Evolutionary conservation across 257 asterid species (phyloP), one percentile per base, ranked within the genome.

Genomic region (Parsonsia alboflavescens): DNA sequence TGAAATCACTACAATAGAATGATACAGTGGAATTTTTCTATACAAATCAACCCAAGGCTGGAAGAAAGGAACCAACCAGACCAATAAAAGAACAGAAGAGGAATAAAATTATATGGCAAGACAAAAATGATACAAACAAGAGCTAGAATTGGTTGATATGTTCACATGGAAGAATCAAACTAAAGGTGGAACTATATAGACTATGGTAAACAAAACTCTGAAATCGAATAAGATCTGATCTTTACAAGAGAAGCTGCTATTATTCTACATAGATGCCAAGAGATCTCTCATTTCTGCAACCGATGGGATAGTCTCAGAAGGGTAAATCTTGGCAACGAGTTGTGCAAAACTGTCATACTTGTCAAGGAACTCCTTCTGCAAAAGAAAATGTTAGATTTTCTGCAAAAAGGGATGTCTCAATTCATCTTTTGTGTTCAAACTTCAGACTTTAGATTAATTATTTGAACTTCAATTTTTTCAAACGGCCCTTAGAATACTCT

Each of bases 321-420:
- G 96, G 87, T 95, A 95, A 77, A 92, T 78, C 83, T 86, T 95
- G 16, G 84, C 82, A 66, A 92, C 97, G 63, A 95, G 89, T 71
- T 89, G 96, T 28, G 88, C 90, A 83, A 95, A 95, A 59, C 93
- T 89, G 44, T 83, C 90, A 22, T 95, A 95, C 87, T 95, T 95
- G 84, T 89, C 96, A 26, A 95, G 89, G 75, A 95, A 95, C 83
- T 95, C 99, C 75, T 85, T 84, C 99, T 92, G 97, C 63, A 83
- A 33, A 70, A 12, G 15, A 21, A 44, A 45, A 52, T 30, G 33
- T 24, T 36, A 59, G 68, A 56, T 71, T 48, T 46, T 46, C 72
- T n/a, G 46, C 39, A 33, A 33, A 33, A 33, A n/a, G 1, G 39
- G 39, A 9, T 53, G 19, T 8, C 7, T 53, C 17, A 50, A 53